Conservation (phyloP, 768 basidiomycete species). For the Melanogaster broomeanus region DNA sequence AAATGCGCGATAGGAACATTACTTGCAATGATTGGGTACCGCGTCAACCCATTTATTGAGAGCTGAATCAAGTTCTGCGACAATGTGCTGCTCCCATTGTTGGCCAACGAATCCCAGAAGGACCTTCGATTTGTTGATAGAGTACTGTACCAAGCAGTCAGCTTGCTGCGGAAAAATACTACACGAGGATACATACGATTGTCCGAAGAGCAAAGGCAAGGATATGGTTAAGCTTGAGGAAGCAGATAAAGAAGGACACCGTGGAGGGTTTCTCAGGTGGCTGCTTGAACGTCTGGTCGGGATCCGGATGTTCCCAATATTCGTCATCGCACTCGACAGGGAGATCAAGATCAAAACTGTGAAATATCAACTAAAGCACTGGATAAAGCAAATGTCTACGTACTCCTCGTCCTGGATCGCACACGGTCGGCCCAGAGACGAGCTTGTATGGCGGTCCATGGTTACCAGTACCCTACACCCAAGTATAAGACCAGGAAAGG, state of each 20-base stretch:
- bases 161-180: background rate
- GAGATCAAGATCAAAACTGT: constrained; percentile 60
- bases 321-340: constrained; percentile 72
- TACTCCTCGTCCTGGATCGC: constrained; percentile 74
- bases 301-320: constrained; percentile 57
- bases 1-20: background rate
- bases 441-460: constrained; percentile 36
- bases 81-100: constrained; percentile 64
- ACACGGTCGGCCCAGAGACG: constrained; percentile 63
- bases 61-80: constrained; percentile 73
- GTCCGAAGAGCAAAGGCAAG: constrained; percentile 62
- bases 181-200: constrained; percentile 41
- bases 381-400: constrained; percentile 20
- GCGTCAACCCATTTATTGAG: constrained; percentile 79
- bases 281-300: constrained; percentile 56
- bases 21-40: constrained; percentile 50
- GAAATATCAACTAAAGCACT: background rate
- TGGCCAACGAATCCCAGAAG: constrained; percentile 49
- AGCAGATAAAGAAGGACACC: constrained; percentile 52
- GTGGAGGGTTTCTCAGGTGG: constrained; percentile 58
- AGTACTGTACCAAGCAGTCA: constrained; percentile 49
- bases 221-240: constrained; percentile 62
- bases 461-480: constrained; percentile 30
- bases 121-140: constrained; percentile 64
- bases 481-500: background rate